Conservation (phyloP, 129 eudicot species). For the Heracleum sosnowskyi region DNA sequence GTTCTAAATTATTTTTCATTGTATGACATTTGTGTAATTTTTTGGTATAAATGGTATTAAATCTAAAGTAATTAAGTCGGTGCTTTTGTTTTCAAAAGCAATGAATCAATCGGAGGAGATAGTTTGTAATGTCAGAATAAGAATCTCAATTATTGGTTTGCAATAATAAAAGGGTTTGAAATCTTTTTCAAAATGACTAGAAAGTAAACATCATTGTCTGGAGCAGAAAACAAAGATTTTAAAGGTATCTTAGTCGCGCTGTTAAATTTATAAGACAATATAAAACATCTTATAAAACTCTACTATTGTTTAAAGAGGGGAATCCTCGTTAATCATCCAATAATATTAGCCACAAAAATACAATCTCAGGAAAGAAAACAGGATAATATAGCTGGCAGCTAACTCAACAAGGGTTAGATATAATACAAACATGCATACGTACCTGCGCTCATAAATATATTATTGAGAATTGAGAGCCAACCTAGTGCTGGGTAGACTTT, state of each 20-base stretch:
- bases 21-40: background rate
- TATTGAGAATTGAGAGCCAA: background rate
- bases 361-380: background rate
- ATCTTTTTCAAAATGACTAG: background rate
- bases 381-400: background rate
- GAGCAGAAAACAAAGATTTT: background rate
- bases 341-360: background rate
- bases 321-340: background rate
- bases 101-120: background rate
- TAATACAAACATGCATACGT: background rate
- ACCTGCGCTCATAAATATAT: background rate
- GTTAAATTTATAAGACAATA: background rate
- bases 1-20: too few relatives aligned
- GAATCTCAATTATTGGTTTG: background rate
- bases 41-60: too few relatives aligned
- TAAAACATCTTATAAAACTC: background rate
- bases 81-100: background rate
- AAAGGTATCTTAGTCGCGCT: background rate
- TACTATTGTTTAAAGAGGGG: background rate
- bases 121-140: background rate
- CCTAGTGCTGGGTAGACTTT: background rate
- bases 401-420: background rate
- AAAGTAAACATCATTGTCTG: background rate
- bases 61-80: background rate
- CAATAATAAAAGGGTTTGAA: background rate